These are phyloP conservation scores for Panellus pusillus DNA, from an alignment of 768 basidiomycete genomes.

Conservation along the genomic window DNA sequence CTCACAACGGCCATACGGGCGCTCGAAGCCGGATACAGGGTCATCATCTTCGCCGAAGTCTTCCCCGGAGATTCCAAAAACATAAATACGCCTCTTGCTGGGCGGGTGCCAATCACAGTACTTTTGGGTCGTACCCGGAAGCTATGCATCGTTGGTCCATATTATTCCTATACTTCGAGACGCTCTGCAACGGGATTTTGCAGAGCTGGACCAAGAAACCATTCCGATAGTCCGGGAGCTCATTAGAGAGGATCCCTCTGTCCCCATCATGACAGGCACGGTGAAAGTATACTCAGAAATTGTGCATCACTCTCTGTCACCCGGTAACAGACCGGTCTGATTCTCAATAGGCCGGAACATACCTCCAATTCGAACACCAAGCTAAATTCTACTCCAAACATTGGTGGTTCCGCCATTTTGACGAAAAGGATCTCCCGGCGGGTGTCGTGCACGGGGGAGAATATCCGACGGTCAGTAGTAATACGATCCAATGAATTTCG, in stretches of 20 bases:
- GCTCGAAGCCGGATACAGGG: constrained; percentile 46
- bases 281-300: not conserved
- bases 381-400: constrained; percentile 10
- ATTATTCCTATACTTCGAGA: not conserved
- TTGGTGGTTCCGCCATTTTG: not conserved
- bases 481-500: not conserved
- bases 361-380: not conserved
- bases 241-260: constrained; percentile 10
- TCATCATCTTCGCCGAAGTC: constrained; percentile 53
- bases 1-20: constrained; percentile 52
- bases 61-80: constrained; percentile 51
- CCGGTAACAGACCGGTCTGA: not conserved
- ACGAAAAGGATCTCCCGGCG: not conserved
- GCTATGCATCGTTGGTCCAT: not conserved
- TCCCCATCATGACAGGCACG: constrained; percentile 14
- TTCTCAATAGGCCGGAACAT: not conserved
- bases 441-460: not conserved
- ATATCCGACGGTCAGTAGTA: constrained; percentile 9
- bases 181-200: not conserved
- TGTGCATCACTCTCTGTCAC: not conserved
- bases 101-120: constrained; percentile 34
- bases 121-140: not conserved
- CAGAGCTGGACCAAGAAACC: constrained; percentile 17
- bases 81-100: constrained; percentile 53
- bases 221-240: not conserved